Conservation (phyloP, 352 stramenopile genomes). For the Albugo laibachii region DNA sequence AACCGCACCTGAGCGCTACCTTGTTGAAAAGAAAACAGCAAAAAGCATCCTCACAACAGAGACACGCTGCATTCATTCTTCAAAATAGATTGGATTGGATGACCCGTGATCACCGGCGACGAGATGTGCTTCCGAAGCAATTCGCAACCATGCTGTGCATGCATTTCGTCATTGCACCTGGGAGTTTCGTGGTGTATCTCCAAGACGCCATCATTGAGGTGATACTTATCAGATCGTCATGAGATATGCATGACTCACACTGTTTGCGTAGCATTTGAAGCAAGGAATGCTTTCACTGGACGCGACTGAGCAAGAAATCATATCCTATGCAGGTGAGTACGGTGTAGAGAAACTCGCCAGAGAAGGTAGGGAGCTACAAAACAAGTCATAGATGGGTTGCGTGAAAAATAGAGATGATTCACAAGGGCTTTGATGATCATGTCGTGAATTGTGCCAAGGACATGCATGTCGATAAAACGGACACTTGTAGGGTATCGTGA, state of each 20-base stretch:
- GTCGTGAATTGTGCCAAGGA: no score
- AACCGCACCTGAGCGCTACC: constrained; percentile 17
- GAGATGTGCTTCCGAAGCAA: constrained; percentile 29
- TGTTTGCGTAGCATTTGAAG: constrained; percentile 29
- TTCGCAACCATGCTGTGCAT: constrained; percentile 69
- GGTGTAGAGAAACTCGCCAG: constrained; percentile 28
- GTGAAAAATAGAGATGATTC: no score
- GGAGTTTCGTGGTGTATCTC: constrained; percentile 1
- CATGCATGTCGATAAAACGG: no score
- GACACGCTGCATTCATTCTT: constrained; percentile 12
- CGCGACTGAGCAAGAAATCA: constrained; percentile 31
- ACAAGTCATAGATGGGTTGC: no score
- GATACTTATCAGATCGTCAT: constrained; percentile 41
- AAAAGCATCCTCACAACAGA: constrained; percentile 24
- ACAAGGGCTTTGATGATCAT: no score
- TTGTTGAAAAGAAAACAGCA: constrained; percentile 13
- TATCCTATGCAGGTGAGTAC: constrained; percentile 30
- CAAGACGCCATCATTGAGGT: no score
- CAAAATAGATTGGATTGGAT: neutral
- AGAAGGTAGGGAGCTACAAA: constrained; percentile 21
- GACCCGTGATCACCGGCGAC: constrained; percentile 11
- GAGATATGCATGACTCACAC: constrained; percentile 16
- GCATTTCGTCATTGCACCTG: constrained; percentile 36
- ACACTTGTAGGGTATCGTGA: no score
- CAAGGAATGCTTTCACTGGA: constrained; percentile 27